Base-by-base conservation (phyloP, 345 rosid species). In the Hibiscus trionum region DNA sequence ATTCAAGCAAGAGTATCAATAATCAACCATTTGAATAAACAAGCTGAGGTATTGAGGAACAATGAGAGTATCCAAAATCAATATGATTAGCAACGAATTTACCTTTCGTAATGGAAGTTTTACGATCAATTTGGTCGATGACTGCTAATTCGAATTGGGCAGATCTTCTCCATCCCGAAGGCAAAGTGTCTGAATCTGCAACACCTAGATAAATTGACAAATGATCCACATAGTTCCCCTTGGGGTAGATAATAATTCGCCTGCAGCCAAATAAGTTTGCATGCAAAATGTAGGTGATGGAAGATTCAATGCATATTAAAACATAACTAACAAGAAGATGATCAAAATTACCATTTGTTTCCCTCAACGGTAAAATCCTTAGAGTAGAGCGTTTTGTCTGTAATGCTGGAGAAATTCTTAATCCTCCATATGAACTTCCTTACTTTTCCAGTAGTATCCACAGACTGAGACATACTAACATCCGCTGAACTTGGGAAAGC, bases 111-210 rank as follows among this genome's bases (percentile, higher is more conserved):
- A 31, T 4, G 2, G 93, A 80, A 77, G 75, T 82, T 79, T 80
- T 79, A 74, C 37, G 78, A 80, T 86, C 77, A 7, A 79, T 50
- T 83, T 93, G 98, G 79, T 93, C 85, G 56, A 84, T 84, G 53
- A 91, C 84, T 68, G 94, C 78, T 73, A 93, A 79, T 78, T 90
- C 84, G 76, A 90, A 91, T 69, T 85, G 90, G 5, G 97, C 89
- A 59, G 74, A 93, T 86, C 91, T 84, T 80, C 89, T 91, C 98
- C 98, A 93, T 50, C 93, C 97, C 39, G 80, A 79, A 1, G 96
- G 58, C 83, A 91, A n/a, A n/a, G n/a, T 75, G 0, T 77, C 12
- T 4, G 94, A 88, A 72, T 90, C 90, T 5, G 96, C 94, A 78
- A 88, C 96, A 80, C 82, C 91, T 77, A 91, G 75, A 76, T 91